Base-by-base conservation (phyloP, 768 basidiomycete species). In the Coprinopsis marcescibilis region DNA sequence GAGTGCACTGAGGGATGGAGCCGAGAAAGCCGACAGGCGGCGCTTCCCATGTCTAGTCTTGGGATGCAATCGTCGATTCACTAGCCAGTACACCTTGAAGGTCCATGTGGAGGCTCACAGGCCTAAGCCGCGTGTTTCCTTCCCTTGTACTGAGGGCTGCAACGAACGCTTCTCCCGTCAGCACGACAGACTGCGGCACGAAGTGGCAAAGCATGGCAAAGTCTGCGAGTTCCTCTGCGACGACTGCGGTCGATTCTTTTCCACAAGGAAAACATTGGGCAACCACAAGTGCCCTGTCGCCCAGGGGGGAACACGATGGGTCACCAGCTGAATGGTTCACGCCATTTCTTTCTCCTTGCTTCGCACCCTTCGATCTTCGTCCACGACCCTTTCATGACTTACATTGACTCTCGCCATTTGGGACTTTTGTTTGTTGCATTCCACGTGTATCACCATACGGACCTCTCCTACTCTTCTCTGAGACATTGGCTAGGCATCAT, bases 261-360 rank as follows among this genome's bases (percentile, higher is more conserved):
- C 76, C 10, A 67, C 72, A 2, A 65, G 69, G 53, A 73, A 73
- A 55, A 77, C 76, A 1, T 58, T 77, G 27, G 72, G 70, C 4
- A 78, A 77, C 43, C 77, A 80, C 58, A 77, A 73, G 57, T 80
- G 77, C 54, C 75, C 75, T 15, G 64, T 70, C n/a, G 69, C 72
- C 0, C 70, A 70, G 54, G 72, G 72, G 2, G 68, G 69, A 5
- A 71, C 73, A 0, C 65, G 76, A 43, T 76, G 73, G 74, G 70
- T 77, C 19, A 65, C 64, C 44, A 60, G 48, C 48, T 69, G 51
- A 55, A 40, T 29, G 25, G 15, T 33, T 23, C 11, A 25, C 29
- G 25, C 17, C 32, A 21, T 26, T 12, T 25, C 36, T 36, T 51
- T 33, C 34, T 25, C 20, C 32, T 21, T 19, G 20, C 11, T 32